Base-by-base conservation (phyloP, 2,329 filamentous ascomycete genomes). In the Fusarium caatingaense region DNA sequence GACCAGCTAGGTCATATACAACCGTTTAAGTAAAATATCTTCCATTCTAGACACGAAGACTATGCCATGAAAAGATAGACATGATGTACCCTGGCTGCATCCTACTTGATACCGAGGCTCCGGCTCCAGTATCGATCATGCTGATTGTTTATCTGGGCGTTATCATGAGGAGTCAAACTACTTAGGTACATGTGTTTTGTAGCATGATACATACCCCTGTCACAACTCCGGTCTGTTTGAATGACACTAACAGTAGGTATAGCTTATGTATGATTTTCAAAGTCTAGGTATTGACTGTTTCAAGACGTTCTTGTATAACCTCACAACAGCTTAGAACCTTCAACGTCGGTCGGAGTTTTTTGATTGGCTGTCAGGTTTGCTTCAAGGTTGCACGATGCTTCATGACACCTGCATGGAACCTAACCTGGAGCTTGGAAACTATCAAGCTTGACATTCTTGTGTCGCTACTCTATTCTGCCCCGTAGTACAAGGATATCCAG, bases 321-420 rank as follows among this genome's bases (percentile, higher is more conserved):
- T 23, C 32, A 12, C 32, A 51, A 41, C 49, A 66, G 47, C 28
- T 53, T 21, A 41, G 11, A 45, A 48, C 27, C 27, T 44, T 51
- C 32, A 41, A 41, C 27, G 27, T 23, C 18, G 25, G 21, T 20
- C 20, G 34, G 40, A 20, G 47, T 20, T 49, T 27, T 47, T 46
- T 66, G 20, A 66, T 66, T 66, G 63, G 63, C 30, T 66, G 20
- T 51, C 30, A 44, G 30, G 41, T 37, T 18, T 34, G n/a, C 25
- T 66, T 45, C 48, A 49, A 65, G 54, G 63, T 66, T 66, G 23
- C 42, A 60, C 63, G 18, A 60, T 60, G 28, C 42, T 44, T 65
- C 41, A 53, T 66, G 47, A 40, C 54, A 66, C 23, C 60, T 66
- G 51, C 59, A 64, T 41, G 32, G 18, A 51, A 51, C 32, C 49